phyloP scores from a whole-genome alignment of 768 basidiomycete genomes.

The Russula compacta region DNA sequence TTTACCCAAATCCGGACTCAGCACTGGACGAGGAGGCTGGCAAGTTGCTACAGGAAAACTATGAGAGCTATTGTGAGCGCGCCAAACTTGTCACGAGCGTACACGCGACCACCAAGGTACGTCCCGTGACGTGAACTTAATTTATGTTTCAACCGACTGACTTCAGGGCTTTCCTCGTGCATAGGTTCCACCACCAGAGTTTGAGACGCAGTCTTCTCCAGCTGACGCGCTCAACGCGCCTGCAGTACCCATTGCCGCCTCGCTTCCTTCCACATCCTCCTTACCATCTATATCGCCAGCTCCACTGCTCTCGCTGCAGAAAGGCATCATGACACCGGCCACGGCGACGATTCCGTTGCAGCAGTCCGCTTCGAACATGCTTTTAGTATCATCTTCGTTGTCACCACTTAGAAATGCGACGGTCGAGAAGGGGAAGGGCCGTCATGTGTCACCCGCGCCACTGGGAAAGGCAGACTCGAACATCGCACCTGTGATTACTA shows the following conservation, averaged over 20 bases:
- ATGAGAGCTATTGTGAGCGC: constrained; percentile 77
- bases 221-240: constrained; percentile 25
- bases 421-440: constrained; percentile 37
- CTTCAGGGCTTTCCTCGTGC: background rate
- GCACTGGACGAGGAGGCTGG: constrained; percentile 95
- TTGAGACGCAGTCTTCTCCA: constrained; percentile 31
- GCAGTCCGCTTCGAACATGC: constrained; percentile 32
- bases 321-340: constrained; percentile 22
- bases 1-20: constrained; percentile 94
- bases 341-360: constrained; percentile 33
- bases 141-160: background rate
- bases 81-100: constrained; percentile 86
- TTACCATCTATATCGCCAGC: constrained; percentile 25
- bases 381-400: constrained; percentile 27
- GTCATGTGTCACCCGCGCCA: constrained; percentile 60
- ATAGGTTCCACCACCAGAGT: constrained; percentile 52
- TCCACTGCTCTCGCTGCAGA: constrained; percentile 25
- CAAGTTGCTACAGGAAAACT: constrained; percentile 83
- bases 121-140: constrained; percentile 14
- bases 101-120: constrained; percentile 75
- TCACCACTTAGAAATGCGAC: constrained; percentile 28
- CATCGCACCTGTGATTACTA: constrained; percentile 29
- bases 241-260: constrained; percentile 26
- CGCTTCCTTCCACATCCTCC: constrained; percentile 27
- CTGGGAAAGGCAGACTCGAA: constrained; percentile 66